Percentiles rank a stretch among this genome's conserved stretches.
phyloP scores from a whole-genome alignment of 768 basidiomycete genomes.

The Sporobolomyces phaffii region DNA sequence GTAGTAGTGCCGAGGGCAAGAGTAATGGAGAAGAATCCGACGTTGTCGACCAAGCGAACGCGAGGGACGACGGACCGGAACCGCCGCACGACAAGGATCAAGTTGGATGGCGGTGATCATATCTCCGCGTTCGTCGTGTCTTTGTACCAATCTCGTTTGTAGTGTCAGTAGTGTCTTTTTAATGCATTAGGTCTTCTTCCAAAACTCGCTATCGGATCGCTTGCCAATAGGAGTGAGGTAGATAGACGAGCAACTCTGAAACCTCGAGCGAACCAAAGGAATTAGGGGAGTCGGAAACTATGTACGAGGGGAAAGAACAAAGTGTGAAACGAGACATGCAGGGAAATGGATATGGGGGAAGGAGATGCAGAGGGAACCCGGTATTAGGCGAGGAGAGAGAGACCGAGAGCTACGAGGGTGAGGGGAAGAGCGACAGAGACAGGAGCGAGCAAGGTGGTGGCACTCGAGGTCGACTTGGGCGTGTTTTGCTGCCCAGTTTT shows the following conservation, averaged over 20 bases:
- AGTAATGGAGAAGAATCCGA: background rate
- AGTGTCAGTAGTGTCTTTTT: background rate
- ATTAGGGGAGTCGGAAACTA: background rate
- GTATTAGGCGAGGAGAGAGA: background rate
- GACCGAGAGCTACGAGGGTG: background rate
- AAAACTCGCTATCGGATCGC: background rate
- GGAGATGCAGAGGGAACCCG: too few species aligned
- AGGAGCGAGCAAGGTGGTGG: background rate
- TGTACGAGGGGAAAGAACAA: background rate
- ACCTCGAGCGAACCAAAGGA: too few species aligned
- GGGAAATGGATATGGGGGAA: background rate
- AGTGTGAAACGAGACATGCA: background rate
- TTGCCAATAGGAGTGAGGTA: too few species aligned
- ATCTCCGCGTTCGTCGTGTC: background rate
- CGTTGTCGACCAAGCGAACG: background rate
- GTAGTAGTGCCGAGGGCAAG: background rate
- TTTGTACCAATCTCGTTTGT: background rate
- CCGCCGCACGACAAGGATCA: constrained; percentile 9
- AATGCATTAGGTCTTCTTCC: background rate
- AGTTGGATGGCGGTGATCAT: constrained; percentile 6
- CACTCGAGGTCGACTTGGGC: background rate
- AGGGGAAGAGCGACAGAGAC: background rate
- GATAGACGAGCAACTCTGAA: too few species aligned
- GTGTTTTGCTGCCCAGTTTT: background rate
- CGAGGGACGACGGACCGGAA: background rate